Evolutionary conservation across 768 basidiomycete genomes (phyloP).

Genomic region (Panus rudis): DNA sequence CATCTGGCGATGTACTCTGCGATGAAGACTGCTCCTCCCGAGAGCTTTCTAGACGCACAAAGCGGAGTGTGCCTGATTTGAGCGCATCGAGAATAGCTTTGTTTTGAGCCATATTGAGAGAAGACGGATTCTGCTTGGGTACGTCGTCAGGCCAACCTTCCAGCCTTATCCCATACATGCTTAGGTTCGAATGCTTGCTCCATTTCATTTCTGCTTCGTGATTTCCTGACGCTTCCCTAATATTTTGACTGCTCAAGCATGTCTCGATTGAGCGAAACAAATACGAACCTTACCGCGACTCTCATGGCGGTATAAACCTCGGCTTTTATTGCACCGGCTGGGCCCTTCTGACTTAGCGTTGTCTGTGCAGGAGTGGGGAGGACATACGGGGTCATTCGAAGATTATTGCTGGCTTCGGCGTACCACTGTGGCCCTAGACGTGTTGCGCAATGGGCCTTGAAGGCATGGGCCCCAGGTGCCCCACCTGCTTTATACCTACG

Average conservation of each 20-base stretch:
- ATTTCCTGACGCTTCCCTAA: constrained; percentile 47
- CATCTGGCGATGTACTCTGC: no score
- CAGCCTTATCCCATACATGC: constrained; percentile 49
- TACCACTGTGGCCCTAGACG: no score
- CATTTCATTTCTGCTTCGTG: constrained; percentile 73
- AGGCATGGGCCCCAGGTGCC: constrained; percentile 46
- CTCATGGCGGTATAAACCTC: constrained; percentile 52
- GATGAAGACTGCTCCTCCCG: no score
- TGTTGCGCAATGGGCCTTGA: no score
- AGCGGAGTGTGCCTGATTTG: constrained; percentile 40
- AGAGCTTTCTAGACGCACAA: constrained; percentile 19
- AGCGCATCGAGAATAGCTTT: constrained; percentile 44
- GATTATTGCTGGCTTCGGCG: no score
- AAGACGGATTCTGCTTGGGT: constrained; percentile 56
- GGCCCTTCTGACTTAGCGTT: constrained; percentile 9
- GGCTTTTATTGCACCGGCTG: constrained; percentile 36
- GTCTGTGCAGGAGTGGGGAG: background rate
- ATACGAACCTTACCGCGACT: constrained; percentile 43
- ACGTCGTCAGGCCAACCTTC: constrained; percentile 59
- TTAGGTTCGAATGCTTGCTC: constrained; percentile 56
- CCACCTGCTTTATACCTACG: constrained; percentile 53
- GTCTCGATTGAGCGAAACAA: background rate
- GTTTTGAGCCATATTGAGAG: constrained; percentile 48
- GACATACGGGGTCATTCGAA: no score
- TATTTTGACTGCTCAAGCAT: background rate